phyloP scores from a whole-genome alignment of 495 filamentous ascomycete species.

The Daldinia grandis region DNA sequence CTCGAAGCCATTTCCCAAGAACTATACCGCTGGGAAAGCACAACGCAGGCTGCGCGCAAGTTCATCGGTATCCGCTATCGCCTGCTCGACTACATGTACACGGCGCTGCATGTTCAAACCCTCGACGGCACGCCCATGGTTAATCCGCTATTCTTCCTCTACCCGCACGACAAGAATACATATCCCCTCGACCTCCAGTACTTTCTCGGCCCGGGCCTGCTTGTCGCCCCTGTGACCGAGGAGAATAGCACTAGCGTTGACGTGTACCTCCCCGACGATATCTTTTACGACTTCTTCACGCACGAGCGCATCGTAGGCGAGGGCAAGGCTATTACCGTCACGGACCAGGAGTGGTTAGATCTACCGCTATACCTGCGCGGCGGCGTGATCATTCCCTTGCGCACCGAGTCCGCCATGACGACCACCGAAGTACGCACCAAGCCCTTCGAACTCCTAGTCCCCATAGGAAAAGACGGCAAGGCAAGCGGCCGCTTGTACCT shows the following conservation, averaged over 20 bases:
- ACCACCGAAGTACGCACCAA: constrained; percentile 71
- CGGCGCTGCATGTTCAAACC: constrained; percentile 70
- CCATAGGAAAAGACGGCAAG: constrained; percentile 60
- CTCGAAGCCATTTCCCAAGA: constrained; percentile 66
- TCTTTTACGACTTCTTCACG: constrained; percentile 83
- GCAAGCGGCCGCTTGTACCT: constrained; percentile 62
- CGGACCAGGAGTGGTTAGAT: constrained; percentile 64
- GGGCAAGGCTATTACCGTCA: constrained; percentile 61
- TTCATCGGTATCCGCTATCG: constrained; percentile 79
- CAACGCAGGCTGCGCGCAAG: constrained; percentile 71
- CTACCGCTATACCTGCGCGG: constrained; percentile 80
- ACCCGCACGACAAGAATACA: constrained; percentile 71
- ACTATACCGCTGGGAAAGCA: constrained; percentile 76
- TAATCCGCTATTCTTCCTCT: constrained; percentile 75
- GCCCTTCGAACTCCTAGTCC: constrained; percentile 75
- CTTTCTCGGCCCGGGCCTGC: constrained; percentile 74
- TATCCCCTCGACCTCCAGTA: constrained; percentile 71
- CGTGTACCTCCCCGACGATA: constrained; percentile 76
- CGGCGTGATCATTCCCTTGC: constrained; percentile 72
- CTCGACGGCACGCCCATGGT: constrained; percentile 74
- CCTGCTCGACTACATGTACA: constrained; percentile 85
- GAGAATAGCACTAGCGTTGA: constrained; percentile 69
- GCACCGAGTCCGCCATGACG: constrained; percentile 70
- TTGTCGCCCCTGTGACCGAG: constrained; percentile 77
- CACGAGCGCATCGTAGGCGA: constrained; percentile 63